A percentile compares a stretch with the other conserved stretches of the same genome.
Conservation (phyloP, 2,329 filamentous ascomycete genomes). For the Colletotrichum sp. region DNA sequence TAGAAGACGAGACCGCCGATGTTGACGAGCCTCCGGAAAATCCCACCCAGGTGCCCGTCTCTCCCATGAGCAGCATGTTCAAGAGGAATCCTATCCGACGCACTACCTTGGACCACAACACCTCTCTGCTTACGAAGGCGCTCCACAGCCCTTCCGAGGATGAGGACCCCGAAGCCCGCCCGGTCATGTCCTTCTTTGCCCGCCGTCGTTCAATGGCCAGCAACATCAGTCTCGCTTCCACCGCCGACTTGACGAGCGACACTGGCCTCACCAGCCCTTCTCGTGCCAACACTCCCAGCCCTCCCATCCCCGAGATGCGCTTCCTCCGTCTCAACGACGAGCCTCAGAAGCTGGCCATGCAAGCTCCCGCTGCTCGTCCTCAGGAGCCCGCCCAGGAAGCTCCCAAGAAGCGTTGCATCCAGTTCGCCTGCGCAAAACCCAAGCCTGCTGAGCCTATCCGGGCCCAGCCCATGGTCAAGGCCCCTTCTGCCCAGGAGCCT, state of each 20-base stretch:
- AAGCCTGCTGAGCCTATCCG: conserved; percentile 29
- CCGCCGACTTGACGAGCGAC: conserved; percentile 92
- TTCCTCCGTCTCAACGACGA: conserved; percentile 44
- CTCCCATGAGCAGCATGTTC: conserved; percentile 42
- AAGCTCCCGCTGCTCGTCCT: conserved; percentile 65
- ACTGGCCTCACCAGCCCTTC: conserved; percentile 89
- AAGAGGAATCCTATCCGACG: conserved; percentile 52
- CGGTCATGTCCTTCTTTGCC: conserved; percentile 37
- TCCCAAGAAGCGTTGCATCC: conserved; percentile 84
- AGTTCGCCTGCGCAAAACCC: conserved; percentile 80
- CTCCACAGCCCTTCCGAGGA: conserved; percentile 72
- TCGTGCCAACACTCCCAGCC: conserved; percentile 87
- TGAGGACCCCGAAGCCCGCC: conserved; percentile 43
- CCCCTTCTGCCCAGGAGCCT: conserved; percentile 39
- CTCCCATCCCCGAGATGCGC: conserved; percentile 70
- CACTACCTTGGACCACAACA: conserved; percentile 59
- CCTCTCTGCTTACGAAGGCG: conserved; percentile 87
- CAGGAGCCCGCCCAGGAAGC: conserved; percentile 38
- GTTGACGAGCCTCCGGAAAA: conserved; percentile 86
- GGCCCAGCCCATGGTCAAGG: conserved; percentile 33
- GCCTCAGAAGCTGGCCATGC: conserved; percentile 38
- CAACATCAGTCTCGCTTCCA: conserved; percentile 81
- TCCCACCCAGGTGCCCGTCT: conserved; percentile 31
- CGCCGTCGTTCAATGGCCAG: conserved; percentile 74
- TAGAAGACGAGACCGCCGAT: conserved; percentile 73